phyloP scores from a whole-genome alignment of 2,329 filamentous ascomycete species.

The Reticulascus tulasneorum region DNA sequence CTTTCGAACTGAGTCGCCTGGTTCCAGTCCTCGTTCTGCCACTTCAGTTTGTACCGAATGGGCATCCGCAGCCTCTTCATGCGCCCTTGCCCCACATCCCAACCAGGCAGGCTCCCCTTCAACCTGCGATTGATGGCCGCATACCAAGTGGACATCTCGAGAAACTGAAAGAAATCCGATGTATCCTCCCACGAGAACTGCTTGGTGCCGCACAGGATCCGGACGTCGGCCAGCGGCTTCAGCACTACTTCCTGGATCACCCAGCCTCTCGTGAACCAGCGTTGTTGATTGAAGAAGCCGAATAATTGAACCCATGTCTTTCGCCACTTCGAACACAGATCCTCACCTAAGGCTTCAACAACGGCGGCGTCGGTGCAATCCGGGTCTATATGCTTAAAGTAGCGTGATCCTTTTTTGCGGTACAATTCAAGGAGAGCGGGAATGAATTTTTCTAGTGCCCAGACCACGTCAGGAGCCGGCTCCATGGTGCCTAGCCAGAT shows the following conservation, averaged over 20 bases:
- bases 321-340: neutral
- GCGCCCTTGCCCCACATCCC: too few species aligned
- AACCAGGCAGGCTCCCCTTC: too few species aligned
- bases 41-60: too few species aligned
- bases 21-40: too few species aligned
- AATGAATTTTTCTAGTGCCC: conserved; percentile 4
- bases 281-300: neutral
- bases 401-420: neutral
- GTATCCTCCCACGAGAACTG: conserved; percentile 6
- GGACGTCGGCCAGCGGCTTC: conserved; percentile 1
- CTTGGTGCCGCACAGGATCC: conserved; percentile 8
- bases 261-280: conserved; percentile 17
- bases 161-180: conserved; percentile 1
- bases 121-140: too few species aligned
- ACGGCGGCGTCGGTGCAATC: neutral
- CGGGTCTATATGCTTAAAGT: neutral
- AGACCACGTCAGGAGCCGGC: neutral
- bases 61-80: too few species aligned
- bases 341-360: conserved; percentile 4
- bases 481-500: conserved; percentile 8
- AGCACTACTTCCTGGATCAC: conserved; percentile 15
- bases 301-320: neutral
- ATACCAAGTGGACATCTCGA: too few species aligned
- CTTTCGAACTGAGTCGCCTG: too few species aligned
- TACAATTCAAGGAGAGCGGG: neutral